Conservation (phyloP, 768 basidiomycete genomes). For the Kwoniella dendrophila region DNA sequence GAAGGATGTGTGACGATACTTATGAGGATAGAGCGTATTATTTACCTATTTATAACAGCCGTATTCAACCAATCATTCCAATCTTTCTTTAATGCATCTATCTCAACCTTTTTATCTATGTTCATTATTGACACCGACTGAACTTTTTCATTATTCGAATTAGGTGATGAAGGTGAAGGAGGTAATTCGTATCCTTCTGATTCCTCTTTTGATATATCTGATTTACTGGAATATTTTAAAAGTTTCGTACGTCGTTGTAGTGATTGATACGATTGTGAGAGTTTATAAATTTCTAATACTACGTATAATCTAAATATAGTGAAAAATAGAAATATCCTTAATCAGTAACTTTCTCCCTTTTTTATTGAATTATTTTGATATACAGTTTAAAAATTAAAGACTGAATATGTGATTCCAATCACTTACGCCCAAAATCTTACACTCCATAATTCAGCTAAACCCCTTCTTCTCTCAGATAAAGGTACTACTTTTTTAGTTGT, state of each 20-base stretch:
- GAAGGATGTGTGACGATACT: neutral
- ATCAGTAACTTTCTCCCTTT: neutral
- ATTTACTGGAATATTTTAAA: constrained; percentile 27
- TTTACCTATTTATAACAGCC: constrained; percentile 38
- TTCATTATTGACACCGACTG: neutral
- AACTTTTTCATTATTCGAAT: too few species aligned
- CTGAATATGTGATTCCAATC: too few species aligned
- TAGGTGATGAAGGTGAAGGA: neutral
- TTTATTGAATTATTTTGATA: too few species aligned
- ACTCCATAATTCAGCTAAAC: constrained; percentile 44
- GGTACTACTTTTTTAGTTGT: constrained; percentile 45
- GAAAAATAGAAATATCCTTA: neutral
- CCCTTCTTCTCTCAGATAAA: constrained; percentile 23
- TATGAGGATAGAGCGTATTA: neutral
- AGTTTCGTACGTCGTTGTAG: constrained; percentile 30
- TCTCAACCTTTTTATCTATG: neutral
- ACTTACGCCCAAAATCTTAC: constrained; percentile 55
- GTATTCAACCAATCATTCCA: constrained; percentile 40
- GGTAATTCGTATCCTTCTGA: constrained; percentile 48
- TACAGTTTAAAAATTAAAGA: too few species aligned
- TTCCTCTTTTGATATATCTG: constrained; percentile 27
- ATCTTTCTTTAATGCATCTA: constrained; percentile 23
- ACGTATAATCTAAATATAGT: constrained; percentile 40
- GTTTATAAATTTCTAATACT: constrained; percentile 42
- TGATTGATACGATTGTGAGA: constrained; percentile 28